phyloP scores from a whole-genome alignment of 345 rosid genomes.

The rapeseed (Brassica napus) region DNA sequence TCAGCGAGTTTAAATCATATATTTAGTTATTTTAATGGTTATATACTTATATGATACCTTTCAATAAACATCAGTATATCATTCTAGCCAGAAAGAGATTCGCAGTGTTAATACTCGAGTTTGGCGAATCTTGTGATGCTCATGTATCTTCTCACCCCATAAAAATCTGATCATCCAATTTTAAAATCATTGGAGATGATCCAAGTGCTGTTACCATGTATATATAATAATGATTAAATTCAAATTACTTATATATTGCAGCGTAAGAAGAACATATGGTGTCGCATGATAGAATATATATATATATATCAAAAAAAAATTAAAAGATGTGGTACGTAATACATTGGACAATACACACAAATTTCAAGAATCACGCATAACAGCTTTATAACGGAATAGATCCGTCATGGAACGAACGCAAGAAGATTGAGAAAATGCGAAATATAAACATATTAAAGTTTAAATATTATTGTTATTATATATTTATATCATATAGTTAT shows the following conservation, averaged over 20 bases:
- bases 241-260: not conserved
- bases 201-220: not conserved
- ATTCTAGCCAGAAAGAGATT: constrained; percentile 22
- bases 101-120: constrained; percentile 1
- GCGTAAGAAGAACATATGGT: not conserved
- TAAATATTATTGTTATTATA: not conserved
- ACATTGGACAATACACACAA: constrained; percentile 25
- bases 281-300: not conserved
- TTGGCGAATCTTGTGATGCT: not conserved
- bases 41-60: constrained; percentile 22
- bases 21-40: not conserved
- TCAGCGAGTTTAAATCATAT: not conserved
- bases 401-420: constrained; percentile 27
- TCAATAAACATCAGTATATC: constrained; percentile 23
- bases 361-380: constrained; percentile 37
- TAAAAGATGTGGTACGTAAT: constrained; percentile 30
- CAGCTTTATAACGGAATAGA: constrained; percentile 43
- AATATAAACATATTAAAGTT: not conserved
- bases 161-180: not conserved
- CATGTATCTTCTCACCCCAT: constrained; percentile 1
- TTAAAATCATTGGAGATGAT: not conserved
- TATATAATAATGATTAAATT: not conserved
- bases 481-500: not conserved
- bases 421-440: not conserved
- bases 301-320: not conserved